A percentile compares a stretch with the other conserved stretches of the same genome.
Conservation (phyloP, 176 grass and related monocot genomes). For the Rhynchospora tenuis region DNA sequence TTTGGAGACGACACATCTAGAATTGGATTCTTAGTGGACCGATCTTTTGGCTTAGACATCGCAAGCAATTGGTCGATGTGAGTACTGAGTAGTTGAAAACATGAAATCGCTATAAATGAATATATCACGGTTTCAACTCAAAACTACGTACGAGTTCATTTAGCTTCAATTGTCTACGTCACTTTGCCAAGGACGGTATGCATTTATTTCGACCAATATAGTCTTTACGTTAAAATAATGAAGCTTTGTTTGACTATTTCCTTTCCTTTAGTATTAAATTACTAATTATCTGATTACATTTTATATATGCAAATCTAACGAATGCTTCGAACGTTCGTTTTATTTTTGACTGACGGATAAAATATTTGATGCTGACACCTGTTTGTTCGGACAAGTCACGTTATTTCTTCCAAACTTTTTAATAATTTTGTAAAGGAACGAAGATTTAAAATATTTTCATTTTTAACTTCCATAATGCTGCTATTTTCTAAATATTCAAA, state of each 20-base stretch:
- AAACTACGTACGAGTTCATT: background rate
- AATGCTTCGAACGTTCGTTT: too few relatives aligned
- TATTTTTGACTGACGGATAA: too few relatives aligned
- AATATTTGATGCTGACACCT: too few relatives aligned
- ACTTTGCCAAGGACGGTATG: background rate
- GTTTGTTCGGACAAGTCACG: too few relatives aligned
- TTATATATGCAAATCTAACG: background rate
- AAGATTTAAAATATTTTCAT: too few relatives aligned
- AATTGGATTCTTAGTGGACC: background rate
- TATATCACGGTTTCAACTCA: background rate
- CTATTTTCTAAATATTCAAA: too few relatives aligned
- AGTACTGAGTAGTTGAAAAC: background rate
- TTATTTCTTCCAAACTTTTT: too few relatives aligned
- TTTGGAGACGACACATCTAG: background rate
- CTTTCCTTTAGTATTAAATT: background rate
- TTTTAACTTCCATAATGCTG: too few relatives aligned
- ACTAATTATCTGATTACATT: background rate
- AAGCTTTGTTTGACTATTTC: background rate
- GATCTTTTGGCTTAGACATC: background rate
- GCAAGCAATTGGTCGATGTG: background rate
- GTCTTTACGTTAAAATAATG: background rate
- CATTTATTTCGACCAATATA: background rate
- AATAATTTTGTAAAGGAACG: too few relatives aligned
- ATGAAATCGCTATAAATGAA: background rate
- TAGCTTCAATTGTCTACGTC: background rate